phyloP scores from a whole-genome alignment of 768 basidiomycete genomes.

The Cystofilobasidium ferigula region DNA sequence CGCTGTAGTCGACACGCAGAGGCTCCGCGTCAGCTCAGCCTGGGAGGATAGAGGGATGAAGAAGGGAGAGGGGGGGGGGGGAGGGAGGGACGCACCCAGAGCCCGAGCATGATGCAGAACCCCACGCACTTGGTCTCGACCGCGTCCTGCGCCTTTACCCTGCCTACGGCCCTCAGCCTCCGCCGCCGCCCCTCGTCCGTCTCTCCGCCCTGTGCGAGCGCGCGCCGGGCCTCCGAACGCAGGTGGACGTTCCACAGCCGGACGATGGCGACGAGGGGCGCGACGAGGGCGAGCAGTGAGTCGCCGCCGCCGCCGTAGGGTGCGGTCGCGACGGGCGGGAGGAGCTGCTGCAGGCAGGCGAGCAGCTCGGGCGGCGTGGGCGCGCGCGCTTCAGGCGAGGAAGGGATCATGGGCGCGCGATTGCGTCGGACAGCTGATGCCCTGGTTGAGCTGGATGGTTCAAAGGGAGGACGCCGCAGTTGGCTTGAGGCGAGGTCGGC shows the following conservation, averaged over 20 bases:
- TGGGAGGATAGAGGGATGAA: too few species aligned
- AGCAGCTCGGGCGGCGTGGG: not conserved
- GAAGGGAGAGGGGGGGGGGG: too few species aligned
- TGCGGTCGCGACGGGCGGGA: not conserved
- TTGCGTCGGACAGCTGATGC: too few species aligned
- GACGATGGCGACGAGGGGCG: not conserved
- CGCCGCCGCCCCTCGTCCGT: not conserved
- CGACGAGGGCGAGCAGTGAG: not conserved
- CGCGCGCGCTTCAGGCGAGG: too few species aligned
- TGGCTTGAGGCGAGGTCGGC: too few species aligned
- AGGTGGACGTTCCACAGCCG: slow-evolving; percentile 2
- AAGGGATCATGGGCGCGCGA: too few species aligned
- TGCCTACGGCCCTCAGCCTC: not conserved
- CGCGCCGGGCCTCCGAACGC: not conserved
- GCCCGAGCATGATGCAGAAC: not conserved
- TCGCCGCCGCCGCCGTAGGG: not conserved
- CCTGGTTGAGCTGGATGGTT: too few species aligned
- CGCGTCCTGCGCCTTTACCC: not conserved
- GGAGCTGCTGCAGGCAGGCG: not conserved
- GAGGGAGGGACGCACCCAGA: slow-evolving; percentile 3
- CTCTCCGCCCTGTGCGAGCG: not conserved
- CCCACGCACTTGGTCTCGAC: not conserved
- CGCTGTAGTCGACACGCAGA: not conserved
- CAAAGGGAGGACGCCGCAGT: too few species aligned
- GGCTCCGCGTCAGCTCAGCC: too few species aligned